Evolutionary conservation across 176 grass and related monocot species (phyloP), one percentile per base, ranked within the genome.

Genomic region (Areca catechu): DNA sequence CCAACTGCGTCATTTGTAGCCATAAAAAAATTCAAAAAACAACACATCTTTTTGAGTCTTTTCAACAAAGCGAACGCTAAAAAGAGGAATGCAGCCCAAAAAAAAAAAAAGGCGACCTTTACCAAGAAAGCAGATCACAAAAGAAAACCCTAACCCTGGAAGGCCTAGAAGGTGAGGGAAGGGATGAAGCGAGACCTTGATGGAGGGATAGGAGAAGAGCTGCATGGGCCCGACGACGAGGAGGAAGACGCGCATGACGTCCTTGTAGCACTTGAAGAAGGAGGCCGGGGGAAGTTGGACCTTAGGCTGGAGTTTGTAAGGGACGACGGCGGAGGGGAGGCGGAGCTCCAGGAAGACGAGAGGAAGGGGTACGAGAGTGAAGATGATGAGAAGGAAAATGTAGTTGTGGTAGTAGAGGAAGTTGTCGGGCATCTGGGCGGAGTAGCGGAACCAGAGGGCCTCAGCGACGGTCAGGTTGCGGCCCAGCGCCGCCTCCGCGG

Each of bases 301-400:
- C 69, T 77, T 69, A 0, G 86, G 86, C 92, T 97, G 92, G 71
- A 91, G 72, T 69, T 97, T 97, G 83, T 82, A 97, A 0, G 77
- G 67, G 17, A 23, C 24, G 2, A 91, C 70, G 16, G 83, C 43
- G 19, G 61, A 58, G 15, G 86, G 86, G 22, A 71, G 27, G 29
- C 79, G 66, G 48, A 90, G 83, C 69, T 97, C 92, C 71, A 97
- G 58, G 5, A 97, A 60, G 37, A 80, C 80, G 77, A 91, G 29
- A 50, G 92, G 92, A 50, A 97, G 86, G 59, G 92, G 92, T 12
- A 77, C 86, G 5, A 88, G 20, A 3, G 83, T 84, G 83, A 88
- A 91, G 70, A 88, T 69, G 74, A 67, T 60, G 71, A 97, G 74
- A 54, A 97, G 80, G 56, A 88, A 88, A 77, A 91, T n/a, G 64